A percentile compares a stretch with the other conserved stretches of the same genome.
Conservation (phyloP, 169 alveolate genomes). For the Toxoplasma gondii region DNA sequence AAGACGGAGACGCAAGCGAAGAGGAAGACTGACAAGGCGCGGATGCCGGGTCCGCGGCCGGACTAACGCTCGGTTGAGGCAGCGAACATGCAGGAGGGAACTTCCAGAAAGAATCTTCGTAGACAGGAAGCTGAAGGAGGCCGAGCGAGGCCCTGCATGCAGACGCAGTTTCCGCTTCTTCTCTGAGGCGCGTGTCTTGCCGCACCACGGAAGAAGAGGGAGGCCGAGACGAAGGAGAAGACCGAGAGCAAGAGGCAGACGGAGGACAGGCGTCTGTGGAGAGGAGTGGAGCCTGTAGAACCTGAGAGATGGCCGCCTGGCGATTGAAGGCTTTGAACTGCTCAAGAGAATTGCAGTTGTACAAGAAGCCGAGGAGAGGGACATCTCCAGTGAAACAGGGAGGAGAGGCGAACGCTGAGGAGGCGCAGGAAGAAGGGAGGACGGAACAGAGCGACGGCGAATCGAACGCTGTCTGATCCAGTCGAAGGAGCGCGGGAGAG, state of each 20-base stretch:
- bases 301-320: background rate
- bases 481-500: background rate
- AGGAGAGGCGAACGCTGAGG: background rate
- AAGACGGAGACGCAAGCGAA: background rate
- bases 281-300: conserved; percentile 4
- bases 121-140: background rate
- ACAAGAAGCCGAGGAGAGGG: conserved; percentile 26
- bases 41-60: background rate
- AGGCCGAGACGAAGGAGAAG: background rate
- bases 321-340: conserved; percentile 21
- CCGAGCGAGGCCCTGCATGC: background rate
- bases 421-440: background rate
- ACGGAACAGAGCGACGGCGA: background rate
- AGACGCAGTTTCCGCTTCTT: background rate
- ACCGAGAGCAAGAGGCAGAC: background rate
- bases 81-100: background rate
- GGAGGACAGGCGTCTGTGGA: background rate
- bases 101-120: background rate
- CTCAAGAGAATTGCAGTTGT: conserved; percentile 11
- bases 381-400: background rate
- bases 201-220: background rate
- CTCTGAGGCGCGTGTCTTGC: background rate
- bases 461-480: background rate
- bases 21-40: background rate
- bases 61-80: background rate